phyloP scores from a whole-genome alignment of 768 basidiomycete genomes.

The Clitopilus hobsonii region DNA sequence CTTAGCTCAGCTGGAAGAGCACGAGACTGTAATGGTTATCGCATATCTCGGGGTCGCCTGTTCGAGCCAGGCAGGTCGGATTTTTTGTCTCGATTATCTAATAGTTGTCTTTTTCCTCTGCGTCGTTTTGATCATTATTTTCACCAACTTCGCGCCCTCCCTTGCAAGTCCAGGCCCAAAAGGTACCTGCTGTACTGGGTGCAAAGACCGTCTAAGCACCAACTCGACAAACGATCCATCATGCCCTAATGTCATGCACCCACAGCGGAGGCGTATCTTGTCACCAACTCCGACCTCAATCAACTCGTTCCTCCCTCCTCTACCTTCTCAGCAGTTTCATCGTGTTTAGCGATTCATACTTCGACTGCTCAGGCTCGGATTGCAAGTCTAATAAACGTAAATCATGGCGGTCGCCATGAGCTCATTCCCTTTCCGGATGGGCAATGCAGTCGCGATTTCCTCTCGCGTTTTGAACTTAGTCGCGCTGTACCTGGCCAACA shows the following conservation, averaged over 20 bases:
- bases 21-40: conserved; percentile 35
- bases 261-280: background rate
- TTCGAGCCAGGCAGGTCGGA: conserved; percentile 61
- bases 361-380: background rate
- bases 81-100: no score
- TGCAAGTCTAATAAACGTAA: background rate
- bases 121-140: no score
- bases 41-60: conserved; percentile 52
- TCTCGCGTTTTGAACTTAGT: no score
- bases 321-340: background rate
- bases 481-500: no score
- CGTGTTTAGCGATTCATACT: background rate
- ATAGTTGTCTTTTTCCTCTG: no score
- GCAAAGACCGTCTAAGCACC: background rate
- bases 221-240: background rate
- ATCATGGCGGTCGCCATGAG: background rate
- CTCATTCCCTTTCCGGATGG: no score
- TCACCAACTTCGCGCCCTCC: background rate
- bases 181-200: no score
- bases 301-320: background rate
- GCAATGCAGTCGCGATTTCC: no score
- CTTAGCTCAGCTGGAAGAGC: conserved; percentile 46
- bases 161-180: no score
- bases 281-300: background rate
- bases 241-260: background rate